Base-by-base conservation (phyloP, 768 basidiomycete genomes). In the Chalciporus pseudorubinellus region DNA sequence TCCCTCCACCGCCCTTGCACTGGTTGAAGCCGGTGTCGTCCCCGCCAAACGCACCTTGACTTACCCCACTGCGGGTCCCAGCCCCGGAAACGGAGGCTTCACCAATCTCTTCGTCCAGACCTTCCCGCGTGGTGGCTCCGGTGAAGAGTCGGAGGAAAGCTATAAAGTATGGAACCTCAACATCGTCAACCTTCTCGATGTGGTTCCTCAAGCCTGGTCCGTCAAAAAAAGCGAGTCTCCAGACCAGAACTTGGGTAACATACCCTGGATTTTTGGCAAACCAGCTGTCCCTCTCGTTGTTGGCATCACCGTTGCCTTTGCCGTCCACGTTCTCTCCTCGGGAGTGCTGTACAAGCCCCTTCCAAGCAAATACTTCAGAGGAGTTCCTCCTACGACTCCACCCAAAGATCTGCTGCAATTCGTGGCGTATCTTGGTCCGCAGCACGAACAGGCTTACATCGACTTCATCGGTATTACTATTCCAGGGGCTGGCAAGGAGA, bases 121-220 rank as follows among this genome's bases (percentile, higher is more conserved):
- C 2, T 50, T 58, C 39, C 56, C 52, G 1, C 0, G 18, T 19
- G 41, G 34, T 21, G 48, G 34, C 21, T 6, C 13, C 14, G 16
- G 4, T 6, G 11, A 12, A n/a, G n/a, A n/a, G n/a, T n/a, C n/a
- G 2, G 28, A 34, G 4, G 3, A 6, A 0, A 31, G 40, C 7
- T 56, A 62, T 36, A 19, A 55, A 11, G 50, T 46, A 1, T 61
- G 60, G 60, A 61, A 61, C 40, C 41, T 26, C 7, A 61, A 61
- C 41, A 48, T 61, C 19, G 51, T 61, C 39, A 62, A 61, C 39
- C 43, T 40, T 13, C 41, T 48, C 7, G 53, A 61, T 2, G 38
- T 56, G 19, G 57, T 53, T 2, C 57, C 60, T 1, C 53, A 62
- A 20, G 50, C 47, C 5, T 59, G 60, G 60, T 39, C 44, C 3